Evolutionary conservation across 139 green algal species (phyloP), one percentile per base, ranked within the genome.

Genomic region (Spirogloea muscicola): DNA sequence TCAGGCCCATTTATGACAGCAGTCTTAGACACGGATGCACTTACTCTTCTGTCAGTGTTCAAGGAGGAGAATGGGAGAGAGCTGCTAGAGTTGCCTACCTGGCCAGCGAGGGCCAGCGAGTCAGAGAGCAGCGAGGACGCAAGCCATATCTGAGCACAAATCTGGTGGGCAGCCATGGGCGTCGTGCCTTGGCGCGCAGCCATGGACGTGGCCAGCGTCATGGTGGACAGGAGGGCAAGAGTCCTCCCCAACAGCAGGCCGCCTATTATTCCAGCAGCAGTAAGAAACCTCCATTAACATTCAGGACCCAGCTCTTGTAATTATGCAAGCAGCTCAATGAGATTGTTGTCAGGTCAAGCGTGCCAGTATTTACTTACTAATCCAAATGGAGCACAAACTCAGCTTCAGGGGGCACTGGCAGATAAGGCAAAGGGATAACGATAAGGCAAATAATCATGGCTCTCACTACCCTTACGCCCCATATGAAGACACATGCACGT

Each of bases 161-260:
- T 38, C 63, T 83, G 76, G 40, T 83, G 76, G 6, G 76, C 57
- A 25, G 76, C 76, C 55, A 82, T 83, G 37, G 58, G 37, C 43
- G 43, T 39, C 34, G 58, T 74, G 5, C 76, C 76, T 36, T 66
- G 49, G 18, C 74, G n/a, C n/a, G 74, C 72, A 18, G 76, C 73
- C 71, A 83, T 76, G 40, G 49, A 79, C 25, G 72, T 83, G 37
- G 72, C 76, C n/a, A 83, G 31, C 41, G 72, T 68, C 72, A 80
- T 78, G 4, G 44, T 63, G 2, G 27, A 37, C 34, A 80, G 36
- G n/a, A 77, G 62, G 31, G 72, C 72, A 21, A 80, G 44, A 21
- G 72, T 76, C 6, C 72, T 21, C 61, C 72, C 72, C 31, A 80
- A 27, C 16, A 80, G 72, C 31, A 80, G 41, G 31, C 72, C 64